phyloP scores from a whole-genome alignment of 2,329 filamentous ascomycete species.

The Xylaria sp. region DNA sequence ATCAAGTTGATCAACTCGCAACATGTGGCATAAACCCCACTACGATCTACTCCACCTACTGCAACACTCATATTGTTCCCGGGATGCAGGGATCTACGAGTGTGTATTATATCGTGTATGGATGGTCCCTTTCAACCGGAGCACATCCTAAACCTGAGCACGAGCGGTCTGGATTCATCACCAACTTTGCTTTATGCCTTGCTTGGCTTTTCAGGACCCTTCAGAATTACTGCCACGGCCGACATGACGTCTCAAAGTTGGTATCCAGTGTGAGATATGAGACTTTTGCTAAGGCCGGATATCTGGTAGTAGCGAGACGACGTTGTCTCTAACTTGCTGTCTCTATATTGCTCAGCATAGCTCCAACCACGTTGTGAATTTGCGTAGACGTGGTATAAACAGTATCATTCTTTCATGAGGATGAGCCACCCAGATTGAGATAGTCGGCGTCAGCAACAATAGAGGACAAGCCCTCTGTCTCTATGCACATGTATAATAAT shows the following conservation, averaged over 20 bases:
- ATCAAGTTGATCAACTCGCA: slow-evolving; percentile 51
- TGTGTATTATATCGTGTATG: slow-evolving; percentile 18
- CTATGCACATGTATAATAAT: slow-evolving; percentile 23
- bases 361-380: not conserved
- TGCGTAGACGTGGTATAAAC: not conserved
- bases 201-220: not conserved
- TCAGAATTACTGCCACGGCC: not conserved
- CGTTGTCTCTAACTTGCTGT: not conserved
- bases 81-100: not conserved
- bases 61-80: not conserved
- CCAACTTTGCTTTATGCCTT: slow-evolving; percentile 14
- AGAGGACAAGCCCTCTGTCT: slow-evolving; percentile 3
- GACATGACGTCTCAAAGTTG: not conserved
- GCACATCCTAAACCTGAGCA: slow-evolving; percentile 1
- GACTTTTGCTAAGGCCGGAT: not conserved
- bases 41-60: not conserved
- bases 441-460: slow-evolving; percentile 3
- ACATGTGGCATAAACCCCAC: slow-evolving; percentile 47
- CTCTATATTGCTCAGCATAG: not conserved
- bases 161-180: slow-evolving; percentile 25
- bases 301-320: not conserved
- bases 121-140: slow-evolving; percentile 20
- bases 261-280: not conserved
- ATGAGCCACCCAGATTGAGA: not conserved
- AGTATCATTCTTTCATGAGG: not conserved